Conservation (phyloP, 225 moss, liverwort and hornwort genomes). For the Pseudisothecium myosuroides region DNA sequence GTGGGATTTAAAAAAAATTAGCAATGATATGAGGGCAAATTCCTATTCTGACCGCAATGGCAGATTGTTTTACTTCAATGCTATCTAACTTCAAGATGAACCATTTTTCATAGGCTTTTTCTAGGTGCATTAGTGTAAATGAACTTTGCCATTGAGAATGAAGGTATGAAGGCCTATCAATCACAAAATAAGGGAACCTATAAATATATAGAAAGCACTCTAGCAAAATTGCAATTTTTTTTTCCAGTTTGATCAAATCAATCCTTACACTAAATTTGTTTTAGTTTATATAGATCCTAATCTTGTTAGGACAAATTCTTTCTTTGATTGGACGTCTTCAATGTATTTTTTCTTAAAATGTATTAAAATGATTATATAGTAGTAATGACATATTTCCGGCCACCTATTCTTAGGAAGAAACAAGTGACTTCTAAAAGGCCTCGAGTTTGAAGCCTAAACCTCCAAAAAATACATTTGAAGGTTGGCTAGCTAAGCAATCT, state of each 20-base stretch:
- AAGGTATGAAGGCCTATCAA: neutral
- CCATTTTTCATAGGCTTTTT: too few relatives aligned
- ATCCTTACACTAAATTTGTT: rapidly evolving
- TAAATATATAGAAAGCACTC: too few relatives aligned
- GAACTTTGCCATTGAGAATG: neutral
- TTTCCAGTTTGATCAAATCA: rapidly evolving
- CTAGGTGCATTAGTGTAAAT: neutral
- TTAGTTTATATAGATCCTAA: neutral
- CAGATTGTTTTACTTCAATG: neutral
- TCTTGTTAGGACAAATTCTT: neutral
- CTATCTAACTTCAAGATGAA: neutral
- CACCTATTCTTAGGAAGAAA: neutral
- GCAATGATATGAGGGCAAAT: too few relatives aligned
- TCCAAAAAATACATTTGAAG: rapidly evolving
- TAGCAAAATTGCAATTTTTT: neutral
- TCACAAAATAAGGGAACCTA: neutral
- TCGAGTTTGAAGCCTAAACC: neutral
- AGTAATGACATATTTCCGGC: neutral
- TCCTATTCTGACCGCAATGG: neutral
- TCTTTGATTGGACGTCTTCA: rapidly evolving
- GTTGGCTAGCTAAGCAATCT: neutral
- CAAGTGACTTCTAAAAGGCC: neutral
- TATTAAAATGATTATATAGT: neutral
- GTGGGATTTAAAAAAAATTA: too few relatives aligned
- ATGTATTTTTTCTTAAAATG: neutral